Percentiles rank a stretch among this genome's conserved stretches.
Evolutionary conservation across 495 filamentous ascomycete species (phyloP).

Genomic region (Hypoxylon subgilvum): DNA sequence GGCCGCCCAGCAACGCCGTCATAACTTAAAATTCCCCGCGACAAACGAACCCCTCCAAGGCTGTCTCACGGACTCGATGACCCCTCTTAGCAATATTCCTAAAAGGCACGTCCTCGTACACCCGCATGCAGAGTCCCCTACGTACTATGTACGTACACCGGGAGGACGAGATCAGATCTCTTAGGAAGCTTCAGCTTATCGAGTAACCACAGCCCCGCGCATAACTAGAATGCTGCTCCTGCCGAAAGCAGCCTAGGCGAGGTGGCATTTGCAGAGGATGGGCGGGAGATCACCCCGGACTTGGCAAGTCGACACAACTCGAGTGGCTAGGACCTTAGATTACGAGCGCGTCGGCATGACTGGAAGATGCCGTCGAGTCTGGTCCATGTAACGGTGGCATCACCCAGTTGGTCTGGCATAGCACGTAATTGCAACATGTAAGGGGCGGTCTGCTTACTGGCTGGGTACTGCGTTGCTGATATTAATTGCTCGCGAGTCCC

Average conservation of each 20-base stretch:
- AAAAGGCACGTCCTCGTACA: background rate
- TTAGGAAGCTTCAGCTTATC: constrained; percentile 33
- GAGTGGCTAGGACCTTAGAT: constrained; percentile 27
- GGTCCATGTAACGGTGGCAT: constrained; percentile 26
- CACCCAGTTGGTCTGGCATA: constrained; percentile 3
- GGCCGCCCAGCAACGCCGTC: too few relatives aligned
- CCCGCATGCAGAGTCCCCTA: constrained; percentile 6
- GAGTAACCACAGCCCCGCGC: constrained; percentile 14
- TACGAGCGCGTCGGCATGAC: constrained; percentile 15
- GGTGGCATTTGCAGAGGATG: constrained; percentile 33
- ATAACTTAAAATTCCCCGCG: too few relatives aligned
- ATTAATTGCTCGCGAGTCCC: constrained; percentile 27
- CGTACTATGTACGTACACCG: too few relatives aligned
- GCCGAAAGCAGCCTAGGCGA: constrained; percentile 22
- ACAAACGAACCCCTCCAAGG: too few relatives aligned
- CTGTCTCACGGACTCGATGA: background rate
- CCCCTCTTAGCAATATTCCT: constrained; percentile 27
- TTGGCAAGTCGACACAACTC: constrained; percentile 30
- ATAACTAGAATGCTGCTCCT: constrained; percentile 32
- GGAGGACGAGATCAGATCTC: constrained; percentile 30
- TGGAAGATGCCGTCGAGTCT: constrained; percentile 11
- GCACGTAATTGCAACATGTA: constrained; percentile 36
- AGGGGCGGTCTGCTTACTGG: constrained; percentile 17
- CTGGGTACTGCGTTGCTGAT: constrained; percentile 9
- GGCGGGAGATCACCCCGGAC: constrained; percentile 40